Evolutionary conservation across 179 eudicot genomes (phyloP).

Genomic region (Corrigiola litoralis): DNA sequence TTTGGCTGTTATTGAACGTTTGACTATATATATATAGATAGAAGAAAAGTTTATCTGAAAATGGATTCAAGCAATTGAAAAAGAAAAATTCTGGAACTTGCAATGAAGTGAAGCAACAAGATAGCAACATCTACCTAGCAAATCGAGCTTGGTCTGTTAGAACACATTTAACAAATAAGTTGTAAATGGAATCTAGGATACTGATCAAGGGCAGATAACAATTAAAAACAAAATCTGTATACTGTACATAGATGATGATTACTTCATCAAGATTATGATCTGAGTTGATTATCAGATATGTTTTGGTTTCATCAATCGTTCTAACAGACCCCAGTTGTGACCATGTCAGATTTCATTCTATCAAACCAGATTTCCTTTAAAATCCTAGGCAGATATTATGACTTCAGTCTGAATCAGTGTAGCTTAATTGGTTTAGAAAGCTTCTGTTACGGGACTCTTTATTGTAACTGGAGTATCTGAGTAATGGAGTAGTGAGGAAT

Average conservation of each 20-base stretch:
- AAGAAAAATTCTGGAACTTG: background rate
- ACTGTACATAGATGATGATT: background rate
- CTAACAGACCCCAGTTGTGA: background rate
- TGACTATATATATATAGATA: background rate
- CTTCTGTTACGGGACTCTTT: too few species aligned
- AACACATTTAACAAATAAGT: too few species aligned
- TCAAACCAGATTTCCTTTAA: background rate
- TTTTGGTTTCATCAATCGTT: background rate
- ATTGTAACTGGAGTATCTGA: too few species aligned
- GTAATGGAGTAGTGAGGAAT: too few species aligned
- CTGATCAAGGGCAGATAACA: background rate
- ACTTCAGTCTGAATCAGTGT: constrained; percentile 3
- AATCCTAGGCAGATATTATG: background rate
- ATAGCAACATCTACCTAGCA: background rate
- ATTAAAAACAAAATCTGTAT: background rate
- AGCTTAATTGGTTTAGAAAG: too few species aligned
- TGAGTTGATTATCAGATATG: background rate
- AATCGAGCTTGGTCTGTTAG: too few species aligned
- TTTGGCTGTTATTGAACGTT: constrained; percentile 9
- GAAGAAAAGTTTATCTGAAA: background rate
- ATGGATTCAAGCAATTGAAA: constrained; percentile 1
- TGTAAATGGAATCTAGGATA: background rate
- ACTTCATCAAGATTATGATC: background rate
- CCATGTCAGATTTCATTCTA: constrained; percentile 16
- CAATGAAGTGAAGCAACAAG: constrained; percentile 5